Base-by-base conservation (phyloP, 169 alveolate genomes). In the Condylostoma magnum region DNA sequence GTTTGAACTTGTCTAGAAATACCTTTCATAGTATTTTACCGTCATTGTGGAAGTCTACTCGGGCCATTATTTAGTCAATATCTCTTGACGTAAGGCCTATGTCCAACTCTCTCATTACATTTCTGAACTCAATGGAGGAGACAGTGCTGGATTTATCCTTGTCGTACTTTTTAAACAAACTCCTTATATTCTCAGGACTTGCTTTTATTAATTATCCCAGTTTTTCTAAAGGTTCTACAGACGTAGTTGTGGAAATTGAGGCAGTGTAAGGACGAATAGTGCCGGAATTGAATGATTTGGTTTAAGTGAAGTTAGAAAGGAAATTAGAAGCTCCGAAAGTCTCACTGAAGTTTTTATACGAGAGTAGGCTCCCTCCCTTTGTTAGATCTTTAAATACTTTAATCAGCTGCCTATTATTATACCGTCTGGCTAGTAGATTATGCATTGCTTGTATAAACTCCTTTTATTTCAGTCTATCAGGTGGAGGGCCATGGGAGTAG, bases 31-130 rank as follows among this genome's bases (percentile, higher is more conserved):
- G 87, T n/a, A 90, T 83, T 70, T 72, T 65, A 2, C 94, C 93
- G 78, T 92, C 94, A 38, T 66, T 66, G 43, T 66, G 43, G 2
- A 75, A 66, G 33, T 86, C 93, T 15, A 83, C 36, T 54, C 78
- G 56, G 36, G 76, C 73, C 55, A 85, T 73, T 15, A 92, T 53
- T 41, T 82, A 67, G 74, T 92, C 95, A n/a, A 89, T 82, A 68
- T 92, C 97, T 55, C 75, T 76, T n/a, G 84, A 69, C 0, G 90
- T 75, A 36, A 92, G 73, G 10, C 94, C 94, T 10, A 92, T 51
- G 52, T 85, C 80, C 31, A 92, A 85, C 33, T 72, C 80, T 76
- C 89, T 79, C 22, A 92, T 83, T 47, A 90, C 93, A 50, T 89
- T 78, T 80, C 94, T 84, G 53, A 92, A 88, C 63, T 89, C 95